A percentile compares a stretch with the other conserved stretches of the same genome.
Evolutionary conservation across 1,284 basidiomycete species (phyloP).

Genomic region (Cerrena zonata): DNA sequence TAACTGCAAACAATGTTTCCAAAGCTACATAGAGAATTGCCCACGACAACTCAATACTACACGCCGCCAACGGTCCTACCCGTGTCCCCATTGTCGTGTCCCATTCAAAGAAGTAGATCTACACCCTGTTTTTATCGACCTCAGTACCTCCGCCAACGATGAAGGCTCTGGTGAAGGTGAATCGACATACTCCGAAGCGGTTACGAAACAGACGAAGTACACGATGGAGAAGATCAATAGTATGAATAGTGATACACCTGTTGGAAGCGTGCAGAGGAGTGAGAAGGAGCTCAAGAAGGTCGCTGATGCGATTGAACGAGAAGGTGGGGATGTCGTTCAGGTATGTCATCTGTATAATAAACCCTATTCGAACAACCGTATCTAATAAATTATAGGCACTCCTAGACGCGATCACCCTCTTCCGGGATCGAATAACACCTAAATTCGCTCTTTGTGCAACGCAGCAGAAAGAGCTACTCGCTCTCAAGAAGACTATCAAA

Average conservation of each 20-base stretch:
- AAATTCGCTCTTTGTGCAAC: neutral
- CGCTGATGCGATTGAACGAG: neutral
- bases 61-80: neutral
- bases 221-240: neutral
- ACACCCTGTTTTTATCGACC: neutral
- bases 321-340: neutral
- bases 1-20: too few relatives aligned
- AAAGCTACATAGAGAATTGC: too few relatives aligned
- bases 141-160: neutral
- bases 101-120: neutral
- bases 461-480: neutral
- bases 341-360: neutral
- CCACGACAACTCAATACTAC: neutral
- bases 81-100: neutral
- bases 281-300: slow-evolving; percentile 1
- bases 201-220: neutral
- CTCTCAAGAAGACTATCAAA: neutral
- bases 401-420: neutral
- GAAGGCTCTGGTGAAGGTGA: neutral
- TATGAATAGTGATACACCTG: neutral
- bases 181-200: neutral
- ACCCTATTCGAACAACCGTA: neutral
- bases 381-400: neutral
- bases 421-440: neutral
- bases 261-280: neutral